phyloP scores from a whole-genome alignment of 1,284 basidiomycete species.

The Cryptococcus deneoformans region DNA sequence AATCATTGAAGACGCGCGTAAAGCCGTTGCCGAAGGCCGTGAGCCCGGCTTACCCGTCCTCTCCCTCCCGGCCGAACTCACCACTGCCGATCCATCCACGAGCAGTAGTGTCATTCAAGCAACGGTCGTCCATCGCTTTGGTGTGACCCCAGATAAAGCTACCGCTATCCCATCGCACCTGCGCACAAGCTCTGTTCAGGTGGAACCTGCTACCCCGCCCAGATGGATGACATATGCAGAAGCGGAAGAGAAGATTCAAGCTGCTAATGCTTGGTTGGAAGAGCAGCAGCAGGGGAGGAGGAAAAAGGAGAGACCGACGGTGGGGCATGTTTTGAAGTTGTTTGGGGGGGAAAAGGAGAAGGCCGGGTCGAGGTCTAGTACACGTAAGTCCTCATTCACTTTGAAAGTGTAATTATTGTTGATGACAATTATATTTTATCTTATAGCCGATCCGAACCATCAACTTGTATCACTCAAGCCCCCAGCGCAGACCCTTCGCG shows the following conservation, averaged over 20 bases:
- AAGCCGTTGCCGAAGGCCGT: slow-evolving; percentile 40
- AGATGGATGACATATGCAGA: slow-evolving; percentile 38
- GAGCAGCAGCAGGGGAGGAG: slow-evolving; percentile 11
- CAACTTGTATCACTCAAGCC: slow-evolving; percentile 29
- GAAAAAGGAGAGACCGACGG: slow-evolving; percentile 38
- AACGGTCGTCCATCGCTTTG: slow-evolving; percentile 18
- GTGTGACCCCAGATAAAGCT: slow-evolving; percentile 27
- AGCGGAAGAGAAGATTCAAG: slow-evolving; percentile 28
- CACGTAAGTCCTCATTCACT: slow-evolving; percentile 13
- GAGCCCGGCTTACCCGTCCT: slow-evolving; percentile 27
- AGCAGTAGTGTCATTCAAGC: neutral
- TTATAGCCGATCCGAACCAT: slow-evolving; percentile 21
- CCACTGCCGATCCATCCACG: neutral
- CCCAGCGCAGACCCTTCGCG: slow-evolving; percentile 24
- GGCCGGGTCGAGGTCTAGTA: slow-evolving; percentile 15
- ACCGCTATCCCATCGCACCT: slow-evolving; percentile 26
- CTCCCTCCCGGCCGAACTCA: slow-evolving; percentile 11
- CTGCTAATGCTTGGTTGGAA: slow-evolving; percentile 22
- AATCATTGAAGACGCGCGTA: slow-evolving; percentile 45
- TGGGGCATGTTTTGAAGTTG: slow-evolving; percentile 32
- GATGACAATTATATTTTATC: neutral
- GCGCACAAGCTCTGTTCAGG: slow-evolving; percentile 28
- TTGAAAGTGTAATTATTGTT: neutral
- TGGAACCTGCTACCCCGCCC: slow-evolving; percentile 38
- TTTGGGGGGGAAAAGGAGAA: slow-evolving; percentile 26